Evolutionary conservation across 192 early-diverging fungal genomes (phyloP).

Genomic region (Coemansia sp.): DNA sequence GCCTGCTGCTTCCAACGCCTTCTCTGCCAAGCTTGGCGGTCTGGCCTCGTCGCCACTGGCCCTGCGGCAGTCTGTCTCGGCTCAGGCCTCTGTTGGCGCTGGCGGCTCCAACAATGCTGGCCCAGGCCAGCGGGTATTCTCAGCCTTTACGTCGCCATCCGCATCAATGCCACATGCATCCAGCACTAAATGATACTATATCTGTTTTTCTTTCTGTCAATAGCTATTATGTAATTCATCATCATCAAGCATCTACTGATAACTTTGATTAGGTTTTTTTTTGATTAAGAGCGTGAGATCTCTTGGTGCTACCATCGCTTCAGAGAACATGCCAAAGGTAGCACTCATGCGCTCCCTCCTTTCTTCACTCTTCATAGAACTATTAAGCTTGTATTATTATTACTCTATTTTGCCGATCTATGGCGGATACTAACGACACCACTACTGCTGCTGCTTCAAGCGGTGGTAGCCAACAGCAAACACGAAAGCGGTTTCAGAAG

Average conservation of each 20-base stretch:
- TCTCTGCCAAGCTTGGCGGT: not conserved
- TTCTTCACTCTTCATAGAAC: not conserved
- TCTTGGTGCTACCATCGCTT: not conserved
- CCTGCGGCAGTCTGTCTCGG: constrained; percentile 22
- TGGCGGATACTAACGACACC: not conserved
- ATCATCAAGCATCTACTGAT: not conserved
- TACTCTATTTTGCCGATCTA: not conserved
- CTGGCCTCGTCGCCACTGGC: not conserved
- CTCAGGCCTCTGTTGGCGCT: constrained; percentile 2
- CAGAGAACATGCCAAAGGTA: not conserved
- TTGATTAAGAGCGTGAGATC: not conserved
- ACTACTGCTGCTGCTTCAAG: not conserved
- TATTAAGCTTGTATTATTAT: not conserved
- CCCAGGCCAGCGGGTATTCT: constrained; percentile 1
- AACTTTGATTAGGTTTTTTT: not conserved
- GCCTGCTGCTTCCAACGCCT: not conserved
- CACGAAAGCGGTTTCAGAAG: constrained; percentile 15
- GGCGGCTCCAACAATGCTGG: not conserved
- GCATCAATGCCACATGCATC: not conserved
- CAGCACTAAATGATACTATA: not conserved
- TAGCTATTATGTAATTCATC: no score
- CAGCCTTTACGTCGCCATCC: not conserved
- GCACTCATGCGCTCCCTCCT: not conserved
- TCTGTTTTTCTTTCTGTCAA: not conserved
- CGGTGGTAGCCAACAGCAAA: not conserved